Percentiles rank a stretch among this genome's conserved stretches.
Conservation (phyloP, 805 yeast species). For the Candida bentonensis region DNA sequence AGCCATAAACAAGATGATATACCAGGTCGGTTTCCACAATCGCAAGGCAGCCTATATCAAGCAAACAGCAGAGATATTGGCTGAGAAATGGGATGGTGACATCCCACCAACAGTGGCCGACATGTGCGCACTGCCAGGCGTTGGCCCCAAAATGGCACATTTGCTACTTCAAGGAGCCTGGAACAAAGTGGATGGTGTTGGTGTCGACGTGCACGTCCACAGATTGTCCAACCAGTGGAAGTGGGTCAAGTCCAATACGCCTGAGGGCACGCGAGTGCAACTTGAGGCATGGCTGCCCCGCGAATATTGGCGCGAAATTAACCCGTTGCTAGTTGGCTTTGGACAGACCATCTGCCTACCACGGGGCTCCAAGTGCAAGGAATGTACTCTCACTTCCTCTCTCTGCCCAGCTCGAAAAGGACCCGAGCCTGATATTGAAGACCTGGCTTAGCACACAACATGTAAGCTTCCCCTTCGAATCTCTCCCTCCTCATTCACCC, state of each 20-base stretch:
- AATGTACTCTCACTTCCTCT: conserved; percentile 44
- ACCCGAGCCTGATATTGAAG: neutral
- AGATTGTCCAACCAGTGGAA: conserved; percentile 66
- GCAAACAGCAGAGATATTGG: conserved; percentile 40
- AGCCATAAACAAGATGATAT: conserved; percentile 52
- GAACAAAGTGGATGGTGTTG: conserved; percentile 65
- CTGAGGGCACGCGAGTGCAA: conserved; percentile 59
- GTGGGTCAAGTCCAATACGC: conserved; percentile 59
- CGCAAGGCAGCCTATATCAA: conserved; percentile 64
- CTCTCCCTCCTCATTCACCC: too few species aligned
- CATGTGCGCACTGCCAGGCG: conserved; percentile 66
- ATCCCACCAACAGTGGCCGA: conserved; percentile 60
- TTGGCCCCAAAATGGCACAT: conserved; percentile 92
- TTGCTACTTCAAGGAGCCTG: conserved; percentile 72
- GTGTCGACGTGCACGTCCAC: conserved; percentile 86
- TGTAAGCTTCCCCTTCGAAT: too few species aligned
- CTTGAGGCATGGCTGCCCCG: conserved; percentile 64
- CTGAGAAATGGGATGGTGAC: conserved; percentile 42
- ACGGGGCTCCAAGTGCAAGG: conserved; percentile 49
- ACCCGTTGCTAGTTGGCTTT: conserved; percentile 81
- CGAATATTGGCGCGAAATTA: conserved; percentile 69
- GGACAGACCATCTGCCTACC: conserved; percentile 83
- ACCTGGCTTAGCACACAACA: too few species aligned
- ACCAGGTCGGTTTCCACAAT: conserved; percentile 74
- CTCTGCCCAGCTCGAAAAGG: conserved; percentile 38